A percentile compares a stretch with the other conserved stretches of the same genome.
Evolutionary conservation across 2,329 filamentous ascomycete genomes (phyloP).

Genomic region (Dactylellina drechsleri): DNA sequence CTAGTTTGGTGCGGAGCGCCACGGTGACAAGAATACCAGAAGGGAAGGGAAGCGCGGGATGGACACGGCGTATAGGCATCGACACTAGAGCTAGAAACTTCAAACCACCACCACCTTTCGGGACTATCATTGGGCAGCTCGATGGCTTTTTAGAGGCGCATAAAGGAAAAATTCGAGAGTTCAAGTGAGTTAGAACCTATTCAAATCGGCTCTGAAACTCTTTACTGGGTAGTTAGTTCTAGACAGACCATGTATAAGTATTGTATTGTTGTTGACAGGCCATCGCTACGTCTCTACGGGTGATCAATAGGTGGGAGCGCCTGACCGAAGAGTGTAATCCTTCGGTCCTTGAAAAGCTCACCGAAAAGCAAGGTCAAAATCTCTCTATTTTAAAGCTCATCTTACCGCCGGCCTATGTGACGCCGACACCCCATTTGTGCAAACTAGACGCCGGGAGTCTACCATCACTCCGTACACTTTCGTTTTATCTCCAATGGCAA

Average conservation of each 20-base stretch:
- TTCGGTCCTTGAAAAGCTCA: not conserved
- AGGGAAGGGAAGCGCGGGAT: too few relatives aligned
- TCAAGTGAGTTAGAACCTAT: not conserved
- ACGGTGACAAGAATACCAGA: not conserved
- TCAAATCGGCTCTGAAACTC: not conserved
- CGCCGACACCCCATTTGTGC: not conserved
- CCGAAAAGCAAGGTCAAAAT: not conserved
- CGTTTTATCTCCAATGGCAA: not conserved
- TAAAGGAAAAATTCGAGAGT: not conserved
- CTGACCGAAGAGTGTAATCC: not conserved
- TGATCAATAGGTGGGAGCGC: not conserved
- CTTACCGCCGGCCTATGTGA: not conserved
- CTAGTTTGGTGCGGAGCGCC: not conserved
- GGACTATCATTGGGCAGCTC: not conserved
- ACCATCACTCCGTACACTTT: not conserved
- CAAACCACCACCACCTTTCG: not conserved
- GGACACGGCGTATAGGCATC: not conserved
- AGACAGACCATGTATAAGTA: not conserved
- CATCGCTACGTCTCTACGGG: not conserved
- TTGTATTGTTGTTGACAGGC: not conserved
- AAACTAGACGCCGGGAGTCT: not conserved
- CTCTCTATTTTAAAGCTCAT: not conserved
- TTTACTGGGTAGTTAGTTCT: not conserved
- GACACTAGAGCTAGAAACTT: not conserved
- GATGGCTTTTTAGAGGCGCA: not conserved